Conservation (phyloP, 2,329 filamentous ascomycete species). For the Cephalotrichum gorgonifer region DNA sequence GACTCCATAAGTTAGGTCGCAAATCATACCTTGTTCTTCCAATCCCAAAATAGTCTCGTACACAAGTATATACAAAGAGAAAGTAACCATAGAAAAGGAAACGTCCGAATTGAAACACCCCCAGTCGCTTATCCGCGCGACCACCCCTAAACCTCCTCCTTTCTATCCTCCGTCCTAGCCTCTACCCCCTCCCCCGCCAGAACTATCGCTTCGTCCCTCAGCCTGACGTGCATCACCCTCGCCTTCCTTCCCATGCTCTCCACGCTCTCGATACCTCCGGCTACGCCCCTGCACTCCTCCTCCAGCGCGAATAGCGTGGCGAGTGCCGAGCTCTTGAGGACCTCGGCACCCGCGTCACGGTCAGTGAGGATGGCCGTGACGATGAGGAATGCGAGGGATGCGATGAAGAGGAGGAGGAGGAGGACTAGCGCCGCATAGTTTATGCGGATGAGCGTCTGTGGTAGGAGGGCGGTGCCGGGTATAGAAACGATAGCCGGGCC, state of each 20-base stretch:
- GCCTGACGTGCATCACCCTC: constrained; percentile 7
- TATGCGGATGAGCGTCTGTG: constrained; percentile 12
- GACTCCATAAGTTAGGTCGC: no score
- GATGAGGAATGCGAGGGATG: constrained; percentile 12
- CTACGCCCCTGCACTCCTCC: constrained; percentile 5
- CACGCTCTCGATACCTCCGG: constrained; percentile 8
- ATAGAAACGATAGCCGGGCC: constrained; percentile 3
- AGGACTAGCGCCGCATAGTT: constrained; percentile 16
- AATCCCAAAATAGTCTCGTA: neutral
- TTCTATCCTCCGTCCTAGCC: neutral
- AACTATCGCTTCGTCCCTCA: constrained; percentile 4
- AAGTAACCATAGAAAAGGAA: neutral
- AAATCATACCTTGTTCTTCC: neutral
- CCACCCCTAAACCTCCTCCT: neutral
- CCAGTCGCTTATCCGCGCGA: neutral
- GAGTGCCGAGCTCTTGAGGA: constrained; percentile 16
- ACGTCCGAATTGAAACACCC: neutral
- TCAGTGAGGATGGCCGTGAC: constrained; percentile 15
- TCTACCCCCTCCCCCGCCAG: constrained; percentile 2
- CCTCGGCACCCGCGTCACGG: constrained; percentile 9
- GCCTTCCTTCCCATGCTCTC: constrained; percentile 7
- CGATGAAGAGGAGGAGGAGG: constrained; percentile 12
- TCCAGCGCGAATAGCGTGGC: constrained; percentile 15
- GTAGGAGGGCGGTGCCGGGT: constrained; percentile 9
- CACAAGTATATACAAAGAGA: neutral